A percentile compares a stretch with the other conserved stretches of the same genome.
These are phyloP conservation scores for Ganoderma lingzhi DNA, from an alignment of 1,284 basidiomycete species.

Conservation along the genomic window DNA sequence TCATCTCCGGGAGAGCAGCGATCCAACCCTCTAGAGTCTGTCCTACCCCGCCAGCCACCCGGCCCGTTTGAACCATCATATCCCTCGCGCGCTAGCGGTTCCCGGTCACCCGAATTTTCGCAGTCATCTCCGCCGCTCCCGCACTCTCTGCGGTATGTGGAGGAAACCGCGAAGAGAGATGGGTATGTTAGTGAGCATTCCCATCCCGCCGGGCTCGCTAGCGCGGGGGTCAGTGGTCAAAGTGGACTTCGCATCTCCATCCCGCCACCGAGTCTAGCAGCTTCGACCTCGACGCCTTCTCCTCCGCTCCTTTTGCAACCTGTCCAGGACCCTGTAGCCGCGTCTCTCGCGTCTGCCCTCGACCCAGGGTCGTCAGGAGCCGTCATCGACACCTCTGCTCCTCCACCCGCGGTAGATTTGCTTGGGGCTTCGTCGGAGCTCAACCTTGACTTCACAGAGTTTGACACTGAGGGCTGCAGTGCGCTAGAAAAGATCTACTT, in stretches of 20 bases:
- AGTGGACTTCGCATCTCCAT: constrained; percentile 35
- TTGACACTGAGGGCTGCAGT: constrained; percentile 81
- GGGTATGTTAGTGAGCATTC: constrained; percentile 23
- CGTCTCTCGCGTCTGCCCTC: constrained; percentile 4
- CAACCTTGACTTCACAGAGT: constrained; percentile 43
- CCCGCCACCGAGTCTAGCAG: constrained; percentile 34
- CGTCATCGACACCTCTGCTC: constrained; percentile 17
- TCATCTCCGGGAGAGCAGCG: constrained; percentile 36
- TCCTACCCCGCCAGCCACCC: constrained; percentile 19
- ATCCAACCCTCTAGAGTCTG: constrained; percentile 31
- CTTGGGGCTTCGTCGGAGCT: constrained; percentile 24
- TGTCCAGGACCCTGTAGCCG: constrained; percentile 21
- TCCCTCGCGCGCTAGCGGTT: constrained; percentile 20
- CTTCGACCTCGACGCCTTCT: constrained; percentile 36
- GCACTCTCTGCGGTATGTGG: constrained; percentile 28
- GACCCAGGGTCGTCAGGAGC: constrained; percentile 12
- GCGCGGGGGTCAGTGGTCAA: constrained; percentile 19
- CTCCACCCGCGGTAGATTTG: constrained; percentile 25
- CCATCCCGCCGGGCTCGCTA: constrained; percentile 23
- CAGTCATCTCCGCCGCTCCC: constrained; percentile 26
- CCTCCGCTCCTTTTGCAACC: constrained; percentile 31
- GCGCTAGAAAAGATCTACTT: constrained; percentile 95
- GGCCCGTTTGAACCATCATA: constrained; percentile 26
- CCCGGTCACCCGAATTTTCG: constrained; percentile 25
- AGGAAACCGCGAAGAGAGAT: constrained; percentile 21